Evolutionary conservation across 495 filamentous ascomycete genomes (phyloP).

Genomic region (Aspergillus leporis): DNA sequence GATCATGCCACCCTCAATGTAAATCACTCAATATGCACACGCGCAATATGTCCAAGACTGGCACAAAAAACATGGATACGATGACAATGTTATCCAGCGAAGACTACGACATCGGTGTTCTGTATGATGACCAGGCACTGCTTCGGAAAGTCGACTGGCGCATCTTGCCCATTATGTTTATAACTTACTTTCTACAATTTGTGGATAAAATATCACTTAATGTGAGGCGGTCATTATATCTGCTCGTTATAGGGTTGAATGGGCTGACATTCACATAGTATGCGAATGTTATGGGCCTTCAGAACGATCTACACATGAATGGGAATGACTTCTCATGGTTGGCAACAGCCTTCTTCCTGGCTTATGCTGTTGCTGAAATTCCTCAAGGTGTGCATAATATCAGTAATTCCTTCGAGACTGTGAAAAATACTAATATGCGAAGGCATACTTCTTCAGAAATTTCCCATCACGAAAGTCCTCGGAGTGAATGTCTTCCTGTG

Average conservation of each 20-base stretch:
- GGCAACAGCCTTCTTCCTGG: slow-evolving; percentile 58
- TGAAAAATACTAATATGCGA: neutral
- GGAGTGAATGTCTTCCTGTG: slow-evolving; percentile 55
- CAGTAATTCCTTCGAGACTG: neutral
- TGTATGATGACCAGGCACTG: slow-evolving; percentile 38
- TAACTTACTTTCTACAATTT: slow-evolving; percentile 64
- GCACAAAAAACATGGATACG: slow-evolving; percentile 11
- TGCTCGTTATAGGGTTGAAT: neutral
- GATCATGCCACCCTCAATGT: slow-evolving; percentile 1
- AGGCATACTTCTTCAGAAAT: slow-evolving; percentile 47
- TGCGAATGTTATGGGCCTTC: slow-evolving; percentile 59
- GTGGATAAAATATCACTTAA: slow-evolving; percentile 67
- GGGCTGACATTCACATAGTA: slow-evolving; percentile 46
- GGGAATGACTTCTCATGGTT: slow-evolving; percentile 57
- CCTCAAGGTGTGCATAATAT: slow-evolving; percentile 44
- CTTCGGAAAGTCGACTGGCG: slow-evolving; percentile 52
- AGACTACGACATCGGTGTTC: slow-evolving; percentile 22
- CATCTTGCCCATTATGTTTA: slow-evolving; percentile 61
- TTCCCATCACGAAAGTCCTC: slow-evolving; percentile 59
- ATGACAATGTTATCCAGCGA: slow-evolving; percentile 12
- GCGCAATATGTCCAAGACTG: neutral
- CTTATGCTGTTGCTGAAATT: slow-evolving; percentile 54
- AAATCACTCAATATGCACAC: neutral
- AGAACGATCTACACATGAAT: slow-evolving; percentile 46
- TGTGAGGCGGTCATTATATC: slow-evolving; percentile 31